Conservation (phyloP, 2,329 filamentous ascomycete genomes). For the Apiospora marii region DNA sequence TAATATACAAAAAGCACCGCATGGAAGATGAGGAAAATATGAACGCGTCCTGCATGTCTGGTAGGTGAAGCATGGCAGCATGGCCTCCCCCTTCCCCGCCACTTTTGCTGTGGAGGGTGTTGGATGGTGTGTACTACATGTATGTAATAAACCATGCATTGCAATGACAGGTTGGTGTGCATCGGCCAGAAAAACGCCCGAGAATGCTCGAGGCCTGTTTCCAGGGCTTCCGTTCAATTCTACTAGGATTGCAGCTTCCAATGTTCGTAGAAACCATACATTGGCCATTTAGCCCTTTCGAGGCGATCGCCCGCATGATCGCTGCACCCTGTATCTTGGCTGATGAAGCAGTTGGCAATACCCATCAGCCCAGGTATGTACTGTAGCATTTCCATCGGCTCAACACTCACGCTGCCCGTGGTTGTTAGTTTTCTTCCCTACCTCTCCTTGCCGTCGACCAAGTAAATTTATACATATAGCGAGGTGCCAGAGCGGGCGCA, state of each 20-base stretch:
- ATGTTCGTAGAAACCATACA: background rate
- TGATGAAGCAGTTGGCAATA: background rate
- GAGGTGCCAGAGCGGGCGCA: background rate
- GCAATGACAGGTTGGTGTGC: constrained; percentile 14
- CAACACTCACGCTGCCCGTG: background rate
- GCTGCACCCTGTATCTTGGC: background rate
- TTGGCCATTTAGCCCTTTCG: background rate
- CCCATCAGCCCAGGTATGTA: no score
- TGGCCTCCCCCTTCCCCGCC: background rate
- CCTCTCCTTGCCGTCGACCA: no score
- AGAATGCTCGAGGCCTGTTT: background rate
- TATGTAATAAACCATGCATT: constrained; percentile 6
- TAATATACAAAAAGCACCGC: no score
- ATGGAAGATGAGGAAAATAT: background rate
- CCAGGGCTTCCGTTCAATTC: background rate
- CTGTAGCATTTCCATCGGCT: background rate
- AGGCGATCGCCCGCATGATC: constrained; percentile 2
- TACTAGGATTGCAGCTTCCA: background rate
- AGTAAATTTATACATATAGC: background rate
- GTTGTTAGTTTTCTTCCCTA: no score
- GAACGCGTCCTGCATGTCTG: constrained; percentile 4
- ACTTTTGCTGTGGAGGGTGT: background rate
- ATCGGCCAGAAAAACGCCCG: constrained; percentile 19
- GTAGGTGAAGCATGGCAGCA: no score
- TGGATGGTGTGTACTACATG: constrained; percentile 9